A percentile compares a stretch with the other conserved stretches of the same genome.
Conservation (phyloP, 202 grass and related monocot genomes). For the Setaria italica region DNA sequence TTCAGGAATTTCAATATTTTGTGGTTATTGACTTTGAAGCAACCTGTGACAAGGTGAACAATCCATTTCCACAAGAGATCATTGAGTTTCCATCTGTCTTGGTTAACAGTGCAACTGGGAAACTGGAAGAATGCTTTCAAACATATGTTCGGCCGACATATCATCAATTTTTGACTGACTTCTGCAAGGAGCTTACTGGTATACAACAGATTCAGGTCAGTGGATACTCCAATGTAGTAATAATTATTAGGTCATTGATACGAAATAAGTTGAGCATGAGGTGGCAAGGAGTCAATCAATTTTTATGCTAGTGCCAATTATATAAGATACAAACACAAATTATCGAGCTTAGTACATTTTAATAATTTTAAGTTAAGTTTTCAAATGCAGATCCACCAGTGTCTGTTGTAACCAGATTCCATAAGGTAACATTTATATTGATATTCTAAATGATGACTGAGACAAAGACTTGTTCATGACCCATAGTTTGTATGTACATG, state of each 20-base stretch:
- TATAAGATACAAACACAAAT: too few species aligned
- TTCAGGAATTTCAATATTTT: conserved; percentile 99
- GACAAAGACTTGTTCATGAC: background rate
- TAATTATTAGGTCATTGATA: background rate
- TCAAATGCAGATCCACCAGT: background rate
- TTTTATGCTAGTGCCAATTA: background rate
- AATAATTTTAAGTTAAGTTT: conserved; percentile 1
- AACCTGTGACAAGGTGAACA: conserved; percentile 95
- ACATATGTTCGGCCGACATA: conserved; percentile 88
- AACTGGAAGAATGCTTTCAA: conserved; percentile 97
- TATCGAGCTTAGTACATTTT: too few species aligned
- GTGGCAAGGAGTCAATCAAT: too few species aligned
- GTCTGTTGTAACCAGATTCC: conserved; percentile 23
- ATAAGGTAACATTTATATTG: background rate
- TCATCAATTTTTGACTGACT: conserved; percentile 88
- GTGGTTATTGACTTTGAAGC: conserved; percentile 99
- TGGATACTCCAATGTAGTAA: conserved; percentile 27
- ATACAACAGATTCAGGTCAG: conserved; percentile 98
- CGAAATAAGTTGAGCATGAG: conserved; percentile 6
- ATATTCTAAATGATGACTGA: background rate
- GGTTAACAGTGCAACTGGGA: conserved; percentile 93
- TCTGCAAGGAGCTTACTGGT: conserved; percentile 98
- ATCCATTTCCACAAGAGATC: conserved; percentile 92
- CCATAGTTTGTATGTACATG: background rate
- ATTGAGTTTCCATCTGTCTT: conserved; percentile 99